Evolutionary conservation across 2,329 filamentous ascomycete genomes (phyloP), one percentile per base, ranked within the genome.

Genomic region (Fusarium annulatum): DNA sequence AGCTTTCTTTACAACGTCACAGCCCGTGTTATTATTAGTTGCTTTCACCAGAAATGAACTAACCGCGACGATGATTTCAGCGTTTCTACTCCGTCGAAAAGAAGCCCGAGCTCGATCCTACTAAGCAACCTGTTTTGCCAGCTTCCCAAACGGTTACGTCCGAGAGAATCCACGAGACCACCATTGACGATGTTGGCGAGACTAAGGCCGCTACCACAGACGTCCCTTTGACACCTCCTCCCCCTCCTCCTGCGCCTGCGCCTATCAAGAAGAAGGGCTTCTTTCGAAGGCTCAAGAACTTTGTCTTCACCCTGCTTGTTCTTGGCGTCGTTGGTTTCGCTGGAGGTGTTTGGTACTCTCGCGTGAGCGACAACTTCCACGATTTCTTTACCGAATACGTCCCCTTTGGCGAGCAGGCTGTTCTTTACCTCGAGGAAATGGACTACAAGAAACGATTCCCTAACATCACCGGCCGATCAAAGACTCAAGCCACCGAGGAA

Each of bases 351-450:
- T 97, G 93, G 87, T 96, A 97, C 83, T 96, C 96, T 62, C 91
- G 97, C 74, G 89, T 96, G 83, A 97, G 93, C 80, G 96, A 99
- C 86, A 97, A 94, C 85, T 99, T 98, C 89, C 96, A 99, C 85
- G 96, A 99, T 84, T 96, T 98, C 87, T 99, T 99, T 85, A 98
- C 95, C 78, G 95, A 98, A 85, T 99, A 96, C 82, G 85, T 99
- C 23, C 96, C 96, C 28, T 97, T 93, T 76, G 96, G 95, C 79
- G 96, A 99, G 85, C 94, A 97, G 81, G 93, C 93, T 23, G 96
- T 99, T 51, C 90, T 97, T 33, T 98, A 97, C 85, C 92, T 99
- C 59, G 96, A 99, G 84, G 96, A 99, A 85, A 90, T 93, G 76
- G 95, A 98, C 79, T 98, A 97, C 86, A 91, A 93, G 81, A 95